phyloP scores from a whole-genome alignment of 2,329 filamentous ascomycete genomes.

The Chalaropsis thielavioides region DNA sequence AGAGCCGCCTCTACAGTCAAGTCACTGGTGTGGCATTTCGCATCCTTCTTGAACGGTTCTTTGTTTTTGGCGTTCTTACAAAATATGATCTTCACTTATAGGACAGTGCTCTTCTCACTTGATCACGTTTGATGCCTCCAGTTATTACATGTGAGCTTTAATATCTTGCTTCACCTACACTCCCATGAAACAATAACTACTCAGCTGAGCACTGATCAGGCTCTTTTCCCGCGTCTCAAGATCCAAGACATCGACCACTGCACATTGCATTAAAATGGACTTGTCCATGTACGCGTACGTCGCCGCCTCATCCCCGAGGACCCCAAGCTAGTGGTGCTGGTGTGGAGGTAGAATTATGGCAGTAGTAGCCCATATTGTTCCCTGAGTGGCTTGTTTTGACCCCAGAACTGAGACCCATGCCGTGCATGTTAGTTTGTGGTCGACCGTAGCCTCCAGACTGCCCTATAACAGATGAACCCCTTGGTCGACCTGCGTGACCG shows the following conservation, averaged over 20 bases:
- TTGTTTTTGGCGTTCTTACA: too few species aligned
- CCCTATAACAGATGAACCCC: slow-evolving; percentile 5
- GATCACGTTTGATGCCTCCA: too few species aligned
- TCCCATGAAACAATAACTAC: too few species aligned
- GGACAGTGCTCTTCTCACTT: too few species aligned
- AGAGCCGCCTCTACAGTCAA: background rate
- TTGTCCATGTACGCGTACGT: background rate
- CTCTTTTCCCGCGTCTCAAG: too few species aligned
- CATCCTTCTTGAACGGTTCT: background rate
- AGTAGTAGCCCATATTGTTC: slow-evolving; percentile 1
- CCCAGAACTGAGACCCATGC: slow-evolving; percentile 18
- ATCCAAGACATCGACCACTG: too few species aligned
- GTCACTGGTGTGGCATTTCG: background rate
- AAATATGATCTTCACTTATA: too few species aligned
- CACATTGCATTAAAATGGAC: too few species aligned
- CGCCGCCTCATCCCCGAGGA: background rate
- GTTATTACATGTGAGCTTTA: too few species aligned
- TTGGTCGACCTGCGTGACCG: background rate
- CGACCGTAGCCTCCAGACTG: background rate
- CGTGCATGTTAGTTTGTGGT: background rate
- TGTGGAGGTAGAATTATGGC: background rate
- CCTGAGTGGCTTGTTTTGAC: slow-evolving; percentile 17
- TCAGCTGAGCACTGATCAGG: too few species aligned
- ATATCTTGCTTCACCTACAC: too few species aligned
- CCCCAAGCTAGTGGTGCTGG: background rate